Base-by-base conservation (phyloP, 495 filamentous ascomycete species). In the Hyaloscypha finlandica region DNA sequence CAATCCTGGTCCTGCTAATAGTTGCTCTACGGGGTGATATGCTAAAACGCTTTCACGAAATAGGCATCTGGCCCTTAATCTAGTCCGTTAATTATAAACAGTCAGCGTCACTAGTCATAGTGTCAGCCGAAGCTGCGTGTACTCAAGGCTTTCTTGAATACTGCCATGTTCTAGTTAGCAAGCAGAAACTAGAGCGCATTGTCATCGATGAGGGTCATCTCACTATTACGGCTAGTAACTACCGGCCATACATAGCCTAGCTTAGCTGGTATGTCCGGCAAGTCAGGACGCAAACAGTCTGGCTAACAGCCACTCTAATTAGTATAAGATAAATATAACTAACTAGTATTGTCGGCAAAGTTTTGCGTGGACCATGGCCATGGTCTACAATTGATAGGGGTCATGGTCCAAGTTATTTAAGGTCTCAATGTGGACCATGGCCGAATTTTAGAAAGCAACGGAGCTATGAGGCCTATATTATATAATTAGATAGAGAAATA, bases 21-120 rank as follows among this genome's bases (percentile, higher is more conserved):
- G 37, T 52, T 6, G 25, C 63, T 8, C n/a, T 65, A 30, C 57
- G 45, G 63, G 30, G 22, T 42, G 22, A 65, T 65, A 65, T 64
- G 16, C 9, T 29, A 3, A 64, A 45, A 32, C 35, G 30, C 30
- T 55, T 54, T 35, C 14, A 55, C 29, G 1, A 54, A 12, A 29
- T 55, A 64, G 61, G 48, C 48, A 64, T 54, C 30, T 37, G 11
- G 35, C 48, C 29, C 6, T 29, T 54, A 9, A 55, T 55, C 48
- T 64, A 12, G 61, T 64, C 61, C 9, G 32, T 55, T 11, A 20
- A 42, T 9, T 53, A 4, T 35, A 54, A 55, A 55, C 29, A 64
- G 33, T 35, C 20, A 33, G 45, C 45, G 32, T 54, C n/a, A 20
- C 52, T 64, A 64, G 29, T 55, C 16, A n/a, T n/a, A 33, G 20